Evolutionary conservation across 2,329 filamentous ascomycete genomes (phyloP).

Genomic region (Juglanconis sp.): DNA sequence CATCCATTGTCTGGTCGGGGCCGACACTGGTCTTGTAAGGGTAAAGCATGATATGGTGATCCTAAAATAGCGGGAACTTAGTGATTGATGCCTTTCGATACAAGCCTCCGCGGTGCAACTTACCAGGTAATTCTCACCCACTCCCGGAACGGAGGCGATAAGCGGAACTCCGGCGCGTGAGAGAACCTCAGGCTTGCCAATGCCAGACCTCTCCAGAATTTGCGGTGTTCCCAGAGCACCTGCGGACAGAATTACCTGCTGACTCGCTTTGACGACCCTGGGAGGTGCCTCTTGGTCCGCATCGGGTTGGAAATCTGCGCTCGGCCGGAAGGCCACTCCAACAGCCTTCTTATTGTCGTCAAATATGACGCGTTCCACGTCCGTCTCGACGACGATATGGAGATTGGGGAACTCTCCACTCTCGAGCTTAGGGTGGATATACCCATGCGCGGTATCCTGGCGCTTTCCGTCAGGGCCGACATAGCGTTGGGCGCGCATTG

Average conservation of each 20-base stretch:
- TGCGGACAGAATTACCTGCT: slow-evolving; percentile 42
- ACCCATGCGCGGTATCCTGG: slow-evolving; percentile 50
- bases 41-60: slow-evolving; percentile 10
- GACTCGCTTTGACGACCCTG: slow-evolving; percentile 41
- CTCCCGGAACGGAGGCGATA: slow-evolving; percentile 22
- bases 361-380: slow-evolving; percentile 47
- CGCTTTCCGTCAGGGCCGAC: slow-evolving; percentile 40
- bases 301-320: slow-evolving; percentile 33
- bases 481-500: slow-evolving; percentile 20
- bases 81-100: not conserved
- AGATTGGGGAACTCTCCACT: slow-evolving; percentile 45
- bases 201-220: slow-evolving; percentile 50
- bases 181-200: slow-evolving; percentile 36
- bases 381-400: slow-evolving; percentile 48
- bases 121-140: slow-evolving; percentile 17
- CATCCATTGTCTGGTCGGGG: slow-evolving; percentile 15
- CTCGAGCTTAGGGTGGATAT: slow-evolving; percentile 48
- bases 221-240: slow-evolving; percentile 42
- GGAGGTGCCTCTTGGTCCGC: slow-evolving; percentile 18
- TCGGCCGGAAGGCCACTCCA: slow-evolving; percentile 45
- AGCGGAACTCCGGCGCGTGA: slow-evolving; percentile 20
- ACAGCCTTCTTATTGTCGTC: slow-evolving; percentile 45
- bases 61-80: slow-evolving; percentile 9
- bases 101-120: not conserved
- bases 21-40: slow-evolving; percentile 4